Conservation (phyloP, 257 asterid species). For the Gardenia jasminoides region DNA sequence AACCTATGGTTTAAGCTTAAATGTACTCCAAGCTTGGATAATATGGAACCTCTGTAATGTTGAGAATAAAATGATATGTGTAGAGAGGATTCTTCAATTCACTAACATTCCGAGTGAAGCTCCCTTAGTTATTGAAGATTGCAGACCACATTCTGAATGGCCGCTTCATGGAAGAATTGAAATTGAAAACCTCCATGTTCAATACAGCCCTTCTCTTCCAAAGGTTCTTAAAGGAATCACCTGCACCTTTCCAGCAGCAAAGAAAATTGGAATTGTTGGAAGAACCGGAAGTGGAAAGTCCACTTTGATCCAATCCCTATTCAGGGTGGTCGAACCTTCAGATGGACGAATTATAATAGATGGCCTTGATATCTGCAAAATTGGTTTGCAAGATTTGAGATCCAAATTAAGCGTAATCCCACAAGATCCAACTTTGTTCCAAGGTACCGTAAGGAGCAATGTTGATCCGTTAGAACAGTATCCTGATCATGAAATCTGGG, state of each 20-base stretch:
- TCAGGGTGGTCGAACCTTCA: slow-evolving; percentile 73
- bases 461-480: slow-evolving; percentile 64
- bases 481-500: slow-evolving; percentile 71
- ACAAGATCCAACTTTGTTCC: slow-evolving; percentile 82
- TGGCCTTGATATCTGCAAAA: slow-evolving; percentile 57
- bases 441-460: slow-evolving; percentile 72
- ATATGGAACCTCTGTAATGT: slow-evolving; percentile 91
- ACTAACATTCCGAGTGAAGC: slow-evolving; percentile 62
- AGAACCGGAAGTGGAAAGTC: slow-evolving; percentile 91
- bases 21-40: slow-evolving; percentile 85
- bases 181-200: slow-evolving; percentile 59
- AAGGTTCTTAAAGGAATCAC: slow-evolving; percentile 68
- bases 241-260: slow-evolving; percentile 58
- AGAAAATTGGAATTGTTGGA: slow-evolving; percentile 75
- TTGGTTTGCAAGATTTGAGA: slow-evolving; percentile 76
- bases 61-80: slow-evolving; percentile 81
- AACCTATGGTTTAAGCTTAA: slow-evolving; percentile 71
- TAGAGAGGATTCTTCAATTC: slow-evolving; percentile 76
- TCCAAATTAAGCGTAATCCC: slow-evolving; percentile 73
- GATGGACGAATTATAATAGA: slow-evolving; percentile 62
- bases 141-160: slow-evolving; percentile 58
- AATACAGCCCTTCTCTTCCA: slow-evolving; percentile 67
- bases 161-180: slow-evolving; percentile 62
- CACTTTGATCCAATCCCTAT: slow-evolving; percentile 79
- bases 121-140: slow-evolving; percentile 52